phyloP scores from a whole-genome alignment of 441 rosid species.

The Euphorbia schlechtendalii region DNA sequence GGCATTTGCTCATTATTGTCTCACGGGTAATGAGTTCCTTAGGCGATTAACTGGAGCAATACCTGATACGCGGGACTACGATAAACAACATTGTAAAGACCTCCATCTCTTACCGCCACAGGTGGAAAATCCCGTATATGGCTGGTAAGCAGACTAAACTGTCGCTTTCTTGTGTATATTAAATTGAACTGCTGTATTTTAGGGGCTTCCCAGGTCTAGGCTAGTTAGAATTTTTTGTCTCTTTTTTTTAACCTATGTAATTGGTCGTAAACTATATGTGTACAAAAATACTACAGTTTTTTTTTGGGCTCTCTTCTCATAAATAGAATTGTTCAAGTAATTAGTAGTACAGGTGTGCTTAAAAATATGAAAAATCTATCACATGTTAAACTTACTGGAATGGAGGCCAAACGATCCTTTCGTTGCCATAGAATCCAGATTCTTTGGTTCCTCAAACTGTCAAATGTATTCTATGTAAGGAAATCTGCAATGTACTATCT shows the following conservation, averaged over 20 bases:
- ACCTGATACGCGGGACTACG: conserved; percentile 74
- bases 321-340: not conserved
- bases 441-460: too few species aligned
- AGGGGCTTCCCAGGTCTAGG: conserved; percentile 10
- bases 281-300: conserved; percentile 8
- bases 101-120: conserved; percentile 73
- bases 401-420: too few species aligned
- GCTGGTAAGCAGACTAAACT: conserved; percentile 45
- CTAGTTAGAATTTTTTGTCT: conserved; percentile 8
- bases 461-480: too few species aligned
- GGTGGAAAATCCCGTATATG: conserved; percentile 79
- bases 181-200: conserved; percentile 2
- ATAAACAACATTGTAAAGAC: conserved; percentile 81
- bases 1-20: conserved; percentile 80
- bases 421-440: too few species aligned
- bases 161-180: conserved; percentile 5
- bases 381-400: too few species aligned
- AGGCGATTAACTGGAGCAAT: conserved; percentile 77
- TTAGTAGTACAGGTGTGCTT: not conserved
- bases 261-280: not conserved
- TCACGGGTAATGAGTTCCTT: conserved; percentile 85
- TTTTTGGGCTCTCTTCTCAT: conserved; percentile 11
- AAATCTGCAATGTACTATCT: too few species aligned
- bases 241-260: not conserved
- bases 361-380: too few species aligned